Evolutionary conservation across 2,329 filamentous ascomycete species (phyloP), one percentile per base, ranked within the genome.

Genomic region (Beauveria medogensis): DNA sequence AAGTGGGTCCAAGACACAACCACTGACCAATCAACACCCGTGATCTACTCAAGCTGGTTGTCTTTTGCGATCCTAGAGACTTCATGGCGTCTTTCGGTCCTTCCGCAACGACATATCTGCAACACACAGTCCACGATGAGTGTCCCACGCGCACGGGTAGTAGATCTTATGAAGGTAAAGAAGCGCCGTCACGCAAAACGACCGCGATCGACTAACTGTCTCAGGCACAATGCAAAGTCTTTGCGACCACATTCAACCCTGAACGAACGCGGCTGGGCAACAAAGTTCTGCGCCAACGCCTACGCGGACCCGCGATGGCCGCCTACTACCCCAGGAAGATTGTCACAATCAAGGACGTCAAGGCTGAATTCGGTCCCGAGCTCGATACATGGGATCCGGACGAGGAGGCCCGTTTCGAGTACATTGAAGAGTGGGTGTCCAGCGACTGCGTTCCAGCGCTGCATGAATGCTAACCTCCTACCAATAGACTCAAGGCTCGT

Each of bases 191-290:
- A 47, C 14, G 14, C 7, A 3, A 20, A 5, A 10, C 12, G 10
- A 20, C 20, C 7, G 30, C n/a, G 6, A 18, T 14, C 3, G 5
- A 40, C 59, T 61, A 40, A 30, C 5, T 22, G 12, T 37, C 1
- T 47, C 68, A 97, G 92, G 83, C 84, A 71, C 92, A 92, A 88
- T 96, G 91, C 82, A 85, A 87, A 73, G 85, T 97, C 78, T 99
- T 97, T 80, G 88, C 87, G 70, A 90, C 89, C 55, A 92, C 88
- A 58, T 97, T 87, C 80, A 99, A 99, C 76, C 94, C 94, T 28
- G 82, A 91, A 60, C 80, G 86, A 67, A 74, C 89, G 64, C 90
- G 94, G 64, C 85, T 91, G 67, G 94, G 94, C 70, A 97, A 94
- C 78, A 96, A 94, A 76, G 81, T 99, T 72, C 81, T 99, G 63